Base-by-base conservation (phyloP, 176 grass and related monocot species). In the Eragrostis curvula region DNA sequence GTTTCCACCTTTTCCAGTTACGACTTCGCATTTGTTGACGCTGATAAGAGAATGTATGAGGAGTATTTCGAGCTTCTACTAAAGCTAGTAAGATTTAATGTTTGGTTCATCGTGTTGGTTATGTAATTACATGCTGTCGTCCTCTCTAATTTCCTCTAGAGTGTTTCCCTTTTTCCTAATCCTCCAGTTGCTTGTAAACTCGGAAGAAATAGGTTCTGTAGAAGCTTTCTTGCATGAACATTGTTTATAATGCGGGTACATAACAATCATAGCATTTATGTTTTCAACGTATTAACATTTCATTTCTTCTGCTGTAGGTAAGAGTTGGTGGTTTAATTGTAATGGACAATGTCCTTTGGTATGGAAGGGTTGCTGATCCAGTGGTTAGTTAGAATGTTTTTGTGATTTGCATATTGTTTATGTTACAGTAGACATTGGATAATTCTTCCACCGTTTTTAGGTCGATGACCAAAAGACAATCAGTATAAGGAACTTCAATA, bases 1-100 rank as follows among this genome's bases (percentile, higher is more conserved):
- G 52, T 82, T 64, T 74, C 36, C 24, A 18, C 58, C 30, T 23
- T 79, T 81, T 77, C 47, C 84, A 98, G 96, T 86, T 98, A 88
- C 78, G 96, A 98, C 82, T 98, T 98, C 82, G 96, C 92, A 82
- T 98, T 98, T 83, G 87, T 98, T 85, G 96, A 98, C 80, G 96
- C 96, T 84, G 92, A 98, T 47, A 98, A 98, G 88, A 85, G 46
- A 89, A 81, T 88, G 85, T 98, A 98, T 52, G 74, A 77, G 53
- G 88, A 95, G 75, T 98, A 98, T 75, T 95, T 90, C 87, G 96
- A 98, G 58, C 86, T 91, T 82, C 86, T 95, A 79, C 87, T 98
- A 57, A 83, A 89, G 78, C 84, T 98, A 68, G 96, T 98, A 95
- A 98, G 86, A 72, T 73, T 79, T 13, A 59, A 15, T 30, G 5